phyloP scores from a whole-genome alignment of 2,329 filamentous ascomycete genomes.

The Claviceps paspali region DNA sequence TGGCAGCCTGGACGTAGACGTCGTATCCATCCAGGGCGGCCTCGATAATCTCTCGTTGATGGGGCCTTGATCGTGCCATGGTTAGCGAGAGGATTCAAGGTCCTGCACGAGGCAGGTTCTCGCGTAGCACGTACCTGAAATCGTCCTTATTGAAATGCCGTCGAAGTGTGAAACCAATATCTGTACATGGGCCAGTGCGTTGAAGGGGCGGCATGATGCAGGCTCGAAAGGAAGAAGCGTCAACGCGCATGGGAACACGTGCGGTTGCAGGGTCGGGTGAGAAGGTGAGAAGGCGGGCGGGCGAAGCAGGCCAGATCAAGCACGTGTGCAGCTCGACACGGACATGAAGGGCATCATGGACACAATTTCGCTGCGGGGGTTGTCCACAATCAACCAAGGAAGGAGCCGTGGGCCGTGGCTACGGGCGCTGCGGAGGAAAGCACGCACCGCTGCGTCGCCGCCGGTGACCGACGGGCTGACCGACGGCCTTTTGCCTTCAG shows the following conservation, averaged over 20 bases:
- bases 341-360: too few relatives aligned
- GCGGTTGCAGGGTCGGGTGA: too few relatives aligned
- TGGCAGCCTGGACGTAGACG: conserved; percentile 85
- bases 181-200: conserved; percentile 35
- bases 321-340: neutral
- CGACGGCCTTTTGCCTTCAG: too few relatives aligned
- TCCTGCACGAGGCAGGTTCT: neutral
- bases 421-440: too few relatives aligned
- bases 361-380: too few relatives aligned
- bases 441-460: too few relatives aligned
- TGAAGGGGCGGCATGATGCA: conserved; percentile 25
- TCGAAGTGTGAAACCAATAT: conserved; percentile 61
- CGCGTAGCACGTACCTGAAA: conserved; percentile 43
- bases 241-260: too few relatives aligned
- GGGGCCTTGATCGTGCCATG: conserved; percentile 42
- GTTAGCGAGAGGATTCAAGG: neutral
- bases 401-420: too few relatives aligned
- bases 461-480: too few relatives aligned
- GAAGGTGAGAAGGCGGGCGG: too few relatives aligned
- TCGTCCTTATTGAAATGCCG: conserved; percentile 56
- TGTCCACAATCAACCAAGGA: too few relatives aligned
- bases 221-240: neutral
- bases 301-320: neutral
- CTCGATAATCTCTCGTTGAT: conserved; percentile 76
- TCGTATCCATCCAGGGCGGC: conserved; percentile 71